phyloP scores from a whole-genome alignment of 1,139 yeast species.

The Candida sanyaensis region DNA sequence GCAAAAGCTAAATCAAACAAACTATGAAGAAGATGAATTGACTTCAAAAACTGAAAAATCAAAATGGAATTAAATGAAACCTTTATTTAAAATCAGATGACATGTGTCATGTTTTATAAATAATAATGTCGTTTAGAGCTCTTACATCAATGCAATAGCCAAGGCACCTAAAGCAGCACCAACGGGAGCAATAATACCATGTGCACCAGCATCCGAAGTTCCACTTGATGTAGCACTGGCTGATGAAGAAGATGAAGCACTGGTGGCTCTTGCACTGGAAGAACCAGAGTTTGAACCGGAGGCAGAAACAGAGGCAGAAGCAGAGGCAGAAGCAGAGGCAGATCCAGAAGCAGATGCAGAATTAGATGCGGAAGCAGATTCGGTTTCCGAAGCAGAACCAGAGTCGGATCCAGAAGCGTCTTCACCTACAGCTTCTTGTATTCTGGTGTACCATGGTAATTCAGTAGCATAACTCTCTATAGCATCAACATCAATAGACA shows the following conservation, averaged over 20 bases:
- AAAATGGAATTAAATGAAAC: too few species aligned
- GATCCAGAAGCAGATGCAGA: slow-evolving; percentile 10
- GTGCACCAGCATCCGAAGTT: slow-evolving; percentile 16
- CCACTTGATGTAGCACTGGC: slow-evolving; percentile 5
- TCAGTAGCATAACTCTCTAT: slow-evolving; percentile 38
- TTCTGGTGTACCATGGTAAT: slow-evolving; percentile 46
- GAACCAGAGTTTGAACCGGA: slow-evolving; percentile 4
- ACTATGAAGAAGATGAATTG: background rate
- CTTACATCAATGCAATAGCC: slow-evolving; percentile 37
- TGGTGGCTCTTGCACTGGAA: slow-evolving; percentile 1
- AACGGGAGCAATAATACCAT: slow-evolving; percentile 26
- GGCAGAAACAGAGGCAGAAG: slow-evolving; percentile 12
- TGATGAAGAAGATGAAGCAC: slow-evolving; percentile 10
- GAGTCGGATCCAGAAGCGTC: slow-evolving; percentile 10
- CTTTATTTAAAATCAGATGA: too few species aligned
- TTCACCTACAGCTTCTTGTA: slow-evolving; percentile 22
- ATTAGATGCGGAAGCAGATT: slow-evolving; percentile 8
- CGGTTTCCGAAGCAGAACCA: slow-evolving; percentile 1
- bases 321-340: too few species aligned
- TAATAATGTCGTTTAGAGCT: background rate
- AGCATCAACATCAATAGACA: slow-evolving; percentile 21
- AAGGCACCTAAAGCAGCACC: slow-evolving; percentile 39
- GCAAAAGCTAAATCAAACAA: background rate
- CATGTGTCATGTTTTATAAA: too few species aligned
- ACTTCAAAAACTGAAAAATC: background rate